Evolutionary conservation across 2,329 filamentous ascomycete genomes (phyloP).

Genomic region (Sarocladiaceae sp.): DNA sequence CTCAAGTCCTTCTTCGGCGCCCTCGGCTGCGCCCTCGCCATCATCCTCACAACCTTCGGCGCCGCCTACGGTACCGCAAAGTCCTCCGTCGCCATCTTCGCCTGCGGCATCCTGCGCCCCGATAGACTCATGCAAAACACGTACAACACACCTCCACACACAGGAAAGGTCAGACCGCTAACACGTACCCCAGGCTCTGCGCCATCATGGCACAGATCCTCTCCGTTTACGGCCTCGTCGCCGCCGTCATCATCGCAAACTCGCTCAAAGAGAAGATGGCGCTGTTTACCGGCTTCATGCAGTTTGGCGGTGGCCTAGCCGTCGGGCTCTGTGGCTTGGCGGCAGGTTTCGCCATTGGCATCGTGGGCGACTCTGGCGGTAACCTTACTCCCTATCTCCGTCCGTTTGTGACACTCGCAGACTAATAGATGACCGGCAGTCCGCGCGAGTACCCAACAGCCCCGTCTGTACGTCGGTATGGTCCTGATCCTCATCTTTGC

Average conservation of each 20-base stretch:
- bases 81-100: conserved; percentile 36
- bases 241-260: conserved; percentile 37
- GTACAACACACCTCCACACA: conserved; percentile 14
- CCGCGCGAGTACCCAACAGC: conserved; percentile 40
- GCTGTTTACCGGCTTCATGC: conserved; percentile 35
- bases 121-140: conserved; percentile 38
- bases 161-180: not conserved
- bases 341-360: conserved; percentile 40
- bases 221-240: conserved; percentile 40
- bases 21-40: conserved; percentile 35
- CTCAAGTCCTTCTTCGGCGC: conserved; percentile 35
- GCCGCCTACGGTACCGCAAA: conserved; percentile 39
- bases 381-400: too few relatives aligned
- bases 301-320: conserved; percentile 36
- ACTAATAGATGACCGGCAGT: conserved; percentile 26
- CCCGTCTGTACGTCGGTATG: conserved; percentile 39
- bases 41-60: conserved; percentile 46
- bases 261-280: conserved; percentile 34
- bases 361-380: conserved; percentile 40
- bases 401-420: too few relatives aligned
- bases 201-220: conserved; percentile 43
- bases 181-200: conserved; percentile 23
- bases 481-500: conserved; percentile 42
- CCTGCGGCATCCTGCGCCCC: conserved; percentile 36
- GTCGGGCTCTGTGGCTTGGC: conserved; percentile 39